A percentile compares a stretch with the other conserved stretches of the same genome.
Evolutionary conservation across 2,329 filamentous ascomycete species (phyloP).

Genomic region (Ophiostoma australiae): DNA sequence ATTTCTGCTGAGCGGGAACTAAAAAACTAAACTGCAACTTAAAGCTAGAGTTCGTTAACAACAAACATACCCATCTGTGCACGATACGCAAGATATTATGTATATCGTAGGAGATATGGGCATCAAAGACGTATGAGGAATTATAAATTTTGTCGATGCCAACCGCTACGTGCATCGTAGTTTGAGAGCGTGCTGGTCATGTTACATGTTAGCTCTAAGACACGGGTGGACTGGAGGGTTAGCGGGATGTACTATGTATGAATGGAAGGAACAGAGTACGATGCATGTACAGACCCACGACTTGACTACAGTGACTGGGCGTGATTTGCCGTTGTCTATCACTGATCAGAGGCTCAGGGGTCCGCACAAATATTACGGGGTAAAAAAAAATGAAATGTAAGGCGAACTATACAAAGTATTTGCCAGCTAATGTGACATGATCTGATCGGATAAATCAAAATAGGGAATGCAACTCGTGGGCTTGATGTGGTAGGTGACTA

Average conservation of each 20-base stretch:
- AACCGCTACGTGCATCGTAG: background rate
- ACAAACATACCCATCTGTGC: too few species aligned
- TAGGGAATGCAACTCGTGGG: slow-evolving; percentile 8
- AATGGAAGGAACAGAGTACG: too few species aligned
- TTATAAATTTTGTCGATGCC: too few species aligned
- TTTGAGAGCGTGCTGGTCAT: background rate
- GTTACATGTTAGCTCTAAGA: background rate
- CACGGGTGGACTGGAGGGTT: background rate
- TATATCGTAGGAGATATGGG: too few species aligned
- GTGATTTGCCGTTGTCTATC: background rate
- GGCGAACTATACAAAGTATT: background rate
- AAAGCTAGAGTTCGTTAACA: too few species aligned
- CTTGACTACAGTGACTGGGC: background rate
- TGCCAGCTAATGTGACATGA: background rate
- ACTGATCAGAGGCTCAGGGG: slow-evolving; percentile 1
- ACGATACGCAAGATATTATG: too few species aligned
- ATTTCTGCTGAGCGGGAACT: background rate
- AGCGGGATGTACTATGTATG: background rate
- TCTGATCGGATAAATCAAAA: background rate
- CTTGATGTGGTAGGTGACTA: background rate
- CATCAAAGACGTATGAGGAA: too few species aligned
- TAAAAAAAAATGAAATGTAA: background rate
- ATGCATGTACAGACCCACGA: background rate
- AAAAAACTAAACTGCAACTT: background rate
- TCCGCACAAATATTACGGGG: background rate